Evolutionary conservation across 306 rosid species (phyloP).

Genomic region (Arachis stenosperma): DNA sequence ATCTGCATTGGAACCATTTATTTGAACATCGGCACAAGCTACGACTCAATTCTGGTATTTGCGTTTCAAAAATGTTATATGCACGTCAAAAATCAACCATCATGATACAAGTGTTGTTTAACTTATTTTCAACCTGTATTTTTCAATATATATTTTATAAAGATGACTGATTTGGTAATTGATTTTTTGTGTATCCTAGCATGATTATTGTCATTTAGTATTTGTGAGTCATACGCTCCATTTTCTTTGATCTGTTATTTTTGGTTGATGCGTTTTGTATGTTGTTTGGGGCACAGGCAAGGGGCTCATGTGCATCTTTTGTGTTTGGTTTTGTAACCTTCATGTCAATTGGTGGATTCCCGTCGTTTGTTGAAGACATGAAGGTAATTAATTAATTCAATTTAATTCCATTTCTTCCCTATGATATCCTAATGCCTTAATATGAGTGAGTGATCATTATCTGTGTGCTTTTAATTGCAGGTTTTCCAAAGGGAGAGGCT

Average conservation of each 20-base stretch:
- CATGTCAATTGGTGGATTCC: slow-evolving; percentile 98
- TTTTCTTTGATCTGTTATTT: too few species aligned
- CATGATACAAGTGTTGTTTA: too few species aligned
- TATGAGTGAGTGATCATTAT: too few species aligned
- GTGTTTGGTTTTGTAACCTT: slow-evolving; percentile 95
- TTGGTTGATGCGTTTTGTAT: too few species aligned
- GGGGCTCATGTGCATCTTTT: slow-evolving; percentile 98
- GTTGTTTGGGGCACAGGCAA: slow-evolving; percentile 55
- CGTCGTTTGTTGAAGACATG: slow-evolving; percentile 99
- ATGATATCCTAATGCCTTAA: too few species aligned
- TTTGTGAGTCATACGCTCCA: too few species aligned
- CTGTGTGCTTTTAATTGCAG: slow-evolving; percentile 40
- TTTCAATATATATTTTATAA: too few species aligned
- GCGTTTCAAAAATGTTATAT: not conserved
- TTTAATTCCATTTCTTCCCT: too few species aligned
- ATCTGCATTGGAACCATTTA: slow-evolving; percentile 90
- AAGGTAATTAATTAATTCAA: slow-evolving; percentile 49
- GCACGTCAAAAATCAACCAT: too few species aligned
- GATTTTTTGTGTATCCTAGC: too few species aligned
- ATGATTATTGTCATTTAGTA: not conserved
- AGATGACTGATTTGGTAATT: too few species aligned
- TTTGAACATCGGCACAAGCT: slow-evolving; percentile 80
- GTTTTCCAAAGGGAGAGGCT: slow-evolving; percentile 97
- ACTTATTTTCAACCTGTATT: too few species aligned
- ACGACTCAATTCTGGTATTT: slow-evolving; percentile 85